Conservation (phyloP, 1,284 basidiomycete species). For the Ganoderma meredithae region DNA sequence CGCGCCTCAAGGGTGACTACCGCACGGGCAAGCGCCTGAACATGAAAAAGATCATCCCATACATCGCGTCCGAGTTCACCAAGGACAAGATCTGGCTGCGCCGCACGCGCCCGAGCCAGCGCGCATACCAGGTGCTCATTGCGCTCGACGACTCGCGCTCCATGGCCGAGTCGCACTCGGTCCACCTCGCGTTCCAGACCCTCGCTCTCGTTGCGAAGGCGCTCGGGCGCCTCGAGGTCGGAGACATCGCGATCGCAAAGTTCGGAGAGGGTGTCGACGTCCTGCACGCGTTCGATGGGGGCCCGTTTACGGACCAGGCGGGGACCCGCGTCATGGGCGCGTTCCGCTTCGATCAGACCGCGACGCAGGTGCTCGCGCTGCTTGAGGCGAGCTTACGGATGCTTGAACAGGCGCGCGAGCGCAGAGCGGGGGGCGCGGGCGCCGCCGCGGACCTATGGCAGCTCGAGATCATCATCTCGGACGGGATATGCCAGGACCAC, state of each 20-base stretch:
- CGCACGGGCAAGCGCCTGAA: conserved; percentile 98
- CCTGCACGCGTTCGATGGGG: conserved; percentile 86
- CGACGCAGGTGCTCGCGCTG: conserved; percentile 89
- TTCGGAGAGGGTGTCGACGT: conserved; percentile 93
- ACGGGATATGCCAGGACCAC: conserved; percentile 98
- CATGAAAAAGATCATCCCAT: conserved; percentile 99
- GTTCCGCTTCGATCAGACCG: conserved; percentile 92
- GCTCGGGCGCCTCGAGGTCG: conserved; percentile 91
- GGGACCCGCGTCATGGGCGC: conserved; percentile 84
- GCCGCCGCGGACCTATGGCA: conserved; percentile 94
- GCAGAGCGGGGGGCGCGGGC: conserved; percentile 62
- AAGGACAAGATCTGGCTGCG: conserved; percentile 99
- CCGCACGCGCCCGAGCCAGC: conserved; percentile 90
- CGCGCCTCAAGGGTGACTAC: conserved; percentile 96
- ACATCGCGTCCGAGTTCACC: conserved; percentile 98
- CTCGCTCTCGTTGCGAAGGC: conserved; percentile 93
- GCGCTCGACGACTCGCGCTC: conserved; percentile 96
- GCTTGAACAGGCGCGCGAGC: conserved; percentile 80
- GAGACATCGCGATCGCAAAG: conserved; percentile 91
- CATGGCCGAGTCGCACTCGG: conserved; percentile 94
- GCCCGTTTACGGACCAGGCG: conserved; percentile 80
- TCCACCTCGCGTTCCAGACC: conserved; percentile 95
- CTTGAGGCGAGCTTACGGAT: conserved; percentile 86
- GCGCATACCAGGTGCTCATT: conserved; percentile 96
- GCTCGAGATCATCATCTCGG: conserved; percentile 97